These are phyloP conservation scores for Chenopodium formosanum DNA, from an alignment of 148 eudicot species.

Conservation along the genomic window DNA sequence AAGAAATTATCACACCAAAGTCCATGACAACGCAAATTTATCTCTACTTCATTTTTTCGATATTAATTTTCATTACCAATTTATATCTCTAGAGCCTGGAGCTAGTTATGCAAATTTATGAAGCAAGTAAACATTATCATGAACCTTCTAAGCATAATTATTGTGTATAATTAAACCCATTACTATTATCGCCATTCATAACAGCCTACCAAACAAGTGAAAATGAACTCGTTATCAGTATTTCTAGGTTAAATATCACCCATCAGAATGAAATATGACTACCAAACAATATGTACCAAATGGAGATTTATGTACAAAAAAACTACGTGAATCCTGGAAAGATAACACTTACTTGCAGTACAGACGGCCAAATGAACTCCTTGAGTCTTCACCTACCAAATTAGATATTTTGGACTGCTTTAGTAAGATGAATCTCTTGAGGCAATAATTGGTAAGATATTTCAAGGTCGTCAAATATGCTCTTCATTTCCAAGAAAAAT, in stretches of 20 bases:
- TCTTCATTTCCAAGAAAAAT: constrained; percentile 64
- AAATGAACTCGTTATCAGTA: not conserved
- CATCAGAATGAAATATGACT: not conserved
- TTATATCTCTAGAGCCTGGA: not conserved
- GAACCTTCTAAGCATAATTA: not conserved
- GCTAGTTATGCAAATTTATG: not conserved
- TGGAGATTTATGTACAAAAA: not conserved
- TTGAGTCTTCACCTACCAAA: not conserved
- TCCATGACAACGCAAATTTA: not conserved
- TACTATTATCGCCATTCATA: too few relatives aligned
- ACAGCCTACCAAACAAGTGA: too few relatives aligned
- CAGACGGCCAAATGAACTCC: not conserved
- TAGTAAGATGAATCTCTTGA: constrained; percentile 62
- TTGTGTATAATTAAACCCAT: too few relatives aligned
- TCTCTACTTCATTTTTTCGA: not conserved
- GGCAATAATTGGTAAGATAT: constrained; percentile 69
- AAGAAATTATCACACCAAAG: not conserved
- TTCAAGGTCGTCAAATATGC: constrained; percentile 57
- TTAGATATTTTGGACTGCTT: not conserved
- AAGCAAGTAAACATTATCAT: not conserved
- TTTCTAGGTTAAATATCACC: too few relatives aligned
- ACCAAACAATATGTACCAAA: not conserved
- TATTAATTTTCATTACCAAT: not conserved
- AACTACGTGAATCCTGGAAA: not conserved
- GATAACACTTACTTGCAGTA: constrained; percentile 5